Evolutionary conservation across 108 stramenopile species (phyloP).

Genomic region (Pelagomonas calceolata): DNA sequence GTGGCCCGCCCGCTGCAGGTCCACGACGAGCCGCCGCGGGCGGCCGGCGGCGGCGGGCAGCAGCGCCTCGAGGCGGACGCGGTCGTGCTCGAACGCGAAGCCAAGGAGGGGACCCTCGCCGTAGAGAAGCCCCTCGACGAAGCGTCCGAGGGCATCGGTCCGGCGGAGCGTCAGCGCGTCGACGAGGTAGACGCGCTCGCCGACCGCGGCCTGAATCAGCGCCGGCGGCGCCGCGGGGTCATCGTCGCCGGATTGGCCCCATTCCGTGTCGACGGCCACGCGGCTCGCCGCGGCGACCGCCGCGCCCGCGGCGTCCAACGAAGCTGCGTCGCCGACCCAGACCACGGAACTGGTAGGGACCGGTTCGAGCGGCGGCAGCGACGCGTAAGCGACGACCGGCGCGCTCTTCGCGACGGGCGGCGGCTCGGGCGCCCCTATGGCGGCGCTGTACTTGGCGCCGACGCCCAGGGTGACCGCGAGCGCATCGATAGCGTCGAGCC

Average conservation of each 20-base stretch:
- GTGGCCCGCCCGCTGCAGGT: neutral
- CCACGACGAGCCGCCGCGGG: too few relatives aligned
- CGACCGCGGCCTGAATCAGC: neutral
- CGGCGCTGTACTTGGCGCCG: too few relatives aligned
- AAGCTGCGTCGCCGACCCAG: neutral
- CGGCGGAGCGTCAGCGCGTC: neutral
- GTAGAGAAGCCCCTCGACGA: neutral
- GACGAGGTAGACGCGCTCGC: neutral
- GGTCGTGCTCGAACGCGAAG: neutral
- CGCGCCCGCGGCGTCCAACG: neutral
- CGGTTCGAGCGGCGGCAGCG: too few relatives aligned
- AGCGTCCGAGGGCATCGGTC: neutral
- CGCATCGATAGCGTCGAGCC: neutral
- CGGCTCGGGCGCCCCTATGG: too few relatives aligned
- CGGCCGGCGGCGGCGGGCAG: too few relatives aligned
- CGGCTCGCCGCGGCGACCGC: neutral
- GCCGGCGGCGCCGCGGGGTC: neutral
- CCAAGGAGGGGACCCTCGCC: neutral
- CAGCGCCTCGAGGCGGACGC: too few relatives aligned
- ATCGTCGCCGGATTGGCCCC: neutral
- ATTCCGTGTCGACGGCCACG: neutral
- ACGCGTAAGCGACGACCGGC: too few relatives aligned
- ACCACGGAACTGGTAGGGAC: too few relatives aligned
- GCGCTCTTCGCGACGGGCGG: too few relatives aligned
- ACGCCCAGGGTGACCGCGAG: neutral